Evolutionary conservation across 2,329 filamentous ascomycete genomes (phyloP).

Genomic region (Colletotrichum falcatum): DNA sequence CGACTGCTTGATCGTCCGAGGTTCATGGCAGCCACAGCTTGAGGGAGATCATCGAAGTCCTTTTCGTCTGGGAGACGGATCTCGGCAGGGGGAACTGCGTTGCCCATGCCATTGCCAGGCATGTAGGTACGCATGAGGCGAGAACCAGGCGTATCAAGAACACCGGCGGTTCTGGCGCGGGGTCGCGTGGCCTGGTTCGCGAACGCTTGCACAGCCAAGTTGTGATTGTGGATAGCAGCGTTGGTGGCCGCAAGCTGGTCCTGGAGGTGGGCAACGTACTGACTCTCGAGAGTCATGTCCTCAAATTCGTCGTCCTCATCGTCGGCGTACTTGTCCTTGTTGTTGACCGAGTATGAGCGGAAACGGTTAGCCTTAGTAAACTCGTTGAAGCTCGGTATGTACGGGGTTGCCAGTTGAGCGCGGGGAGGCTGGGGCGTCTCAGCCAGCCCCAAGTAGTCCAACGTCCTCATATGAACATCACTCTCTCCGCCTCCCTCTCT

Average conservation of each 20-base stretch:
- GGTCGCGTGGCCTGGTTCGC: conserved; percentile 88
- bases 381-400: conserved; percentile 77
- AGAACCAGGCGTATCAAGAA: conserved; percentile 82
- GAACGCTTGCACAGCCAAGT: conserved; percentile 92
- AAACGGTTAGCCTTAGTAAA: conserved; percentile 87
- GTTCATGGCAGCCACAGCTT: conserved; percentile 85
- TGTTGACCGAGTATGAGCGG: conserved; percentile 97
- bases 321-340: conserved; percentile 96
- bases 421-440: conserved; percentile 88
- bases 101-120: conserved; percentile 81
- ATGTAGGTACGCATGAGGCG: conserved; percentile 78
- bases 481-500: conserved; percentile 86
- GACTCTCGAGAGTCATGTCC: conserved; percentile 64
- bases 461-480: conserved; percentile 87
- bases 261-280: conserved; percentile 71
- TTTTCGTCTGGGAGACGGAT: conserved; percentile 79
- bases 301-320: conserved; percentile 85
- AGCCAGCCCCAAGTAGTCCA: conserved; percentile 95
- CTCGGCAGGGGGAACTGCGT: conserved; percentile 79
- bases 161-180: conserved; percentile 89
- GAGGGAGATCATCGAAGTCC: conserved; percentile 83
- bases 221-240: conserved; percentile 87
- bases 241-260: conserved; percentile 74
- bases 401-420: conserved; percentile 79
- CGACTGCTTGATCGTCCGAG: conserved; percentile 74